Evolutionary conservation across 75 land plant species (phyloP), one percentile per base, ranked within the genome.

Genomic region (Sequoiadendron giganteum): DNA sequence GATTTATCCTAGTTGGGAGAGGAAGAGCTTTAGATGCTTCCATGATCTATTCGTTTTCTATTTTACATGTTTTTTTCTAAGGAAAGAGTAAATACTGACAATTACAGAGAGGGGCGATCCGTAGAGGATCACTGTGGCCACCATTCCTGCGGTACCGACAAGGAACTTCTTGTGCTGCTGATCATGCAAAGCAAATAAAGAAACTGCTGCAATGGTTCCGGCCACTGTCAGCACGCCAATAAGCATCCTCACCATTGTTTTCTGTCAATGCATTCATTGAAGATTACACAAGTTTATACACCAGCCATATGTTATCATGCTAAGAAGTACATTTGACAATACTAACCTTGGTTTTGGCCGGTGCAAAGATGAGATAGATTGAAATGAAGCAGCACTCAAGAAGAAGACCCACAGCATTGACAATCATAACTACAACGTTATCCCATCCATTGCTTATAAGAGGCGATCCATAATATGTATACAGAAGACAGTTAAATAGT

Each of bases 391-490:
- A 87, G 36, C 85, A 25, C 90, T 95, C 95, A 16, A 95, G 87
- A n/a, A 91, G 72, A 72, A 91, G 85, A 14, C 95, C 96, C 10
- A 90, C 30, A 58, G 90, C 95, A 85, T 95, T 94, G 86, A 95
- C 93, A 89, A 92, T 93, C 80, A 95, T 76, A 38, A 95, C 83
- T n/a, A 90, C 92, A 52, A 93, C 72, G 83, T 93, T 92, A 86
- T 95, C 91, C 94, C 93, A 92, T 39, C 38, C 77, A 75, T 75
- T 75, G 78, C 93, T 95, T 13, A 95, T 93, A 10, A 95, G 86
- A 11, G 96, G 96, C 65, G 91, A 73, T n/a, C 94, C 95, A 86
- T 95, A 95, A 91, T 92, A 93, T 45, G 94, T 89, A 87, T 95
- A 95, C 0, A 96, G 86, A 89, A 95, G 92, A 82, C 95, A 95